Evolutionary conservation across 1,139 yeast genomes (phyloP).

Genomic region (Pichia sp.): DNA sequence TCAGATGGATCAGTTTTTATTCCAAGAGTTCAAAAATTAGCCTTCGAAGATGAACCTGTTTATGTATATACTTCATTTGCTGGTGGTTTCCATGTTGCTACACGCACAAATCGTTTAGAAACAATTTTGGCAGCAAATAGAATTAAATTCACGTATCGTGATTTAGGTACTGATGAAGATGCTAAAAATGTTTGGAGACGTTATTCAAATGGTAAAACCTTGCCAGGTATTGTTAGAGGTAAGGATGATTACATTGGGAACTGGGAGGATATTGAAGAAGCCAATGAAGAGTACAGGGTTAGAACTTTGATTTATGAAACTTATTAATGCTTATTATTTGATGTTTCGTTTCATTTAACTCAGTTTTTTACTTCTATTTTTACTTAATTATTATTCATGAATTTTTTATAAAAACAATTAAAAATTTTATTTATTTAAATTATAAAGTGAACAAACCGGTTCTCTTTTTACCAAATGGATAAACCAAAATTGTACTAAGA

Average conservation of each 20-base stretch:
- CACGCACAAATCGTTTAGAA: slow-evolving; percentile 71
- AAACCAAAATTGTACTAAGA: slow-evolving; percentile 82
- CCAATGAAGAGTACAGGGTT: slow-evolving; percentile 74
- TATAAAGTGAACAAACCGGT: slow-evolving; percentile 82
- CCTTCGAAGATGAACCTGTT: slow-evolving; percentile 47
- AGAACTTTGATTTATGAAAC: slow-evolving; percentile 50
- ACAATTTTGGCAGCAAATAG: slow-evolving; percentile 74
- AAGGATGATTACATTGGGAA: slow-evolving; percentile 76
- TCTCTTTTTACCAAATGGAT: slow-evolving; percentile 84
- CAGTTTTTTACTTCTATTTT: neutral
- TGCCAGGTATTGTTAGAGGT: slow-evolving; percentile 94
- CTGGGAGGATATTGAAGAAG: slow-evolving; percentile 75
- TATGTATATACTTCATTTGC: slow-evolving; percentile 82
- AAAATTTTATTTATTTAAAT: neutral
- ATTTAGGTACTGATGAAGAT: slow-evolving; percentile 80
- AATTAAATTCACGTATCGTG: slow-evolving; percentile 62
- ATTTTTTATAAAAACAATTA: neutral
- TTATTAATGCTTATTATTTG: slow-evolving; percentile 20
- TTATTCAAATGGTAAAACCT: slow-evolving; percentile 61
- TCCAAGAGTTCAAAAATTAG: slow-evolving; percentile 30
- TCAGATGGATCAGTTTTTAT: slow-evolving; percentile 27
- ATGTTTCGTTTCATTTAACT: neutral
- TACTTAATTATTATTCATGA: neutral
- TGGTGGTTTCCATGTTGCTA: slow-evolving; percentile 78
- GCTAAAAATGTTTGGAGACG: slow-evolving; percentile 86